A percentile compares a stretch with the other conserved stretches of the same genome.
Evolutionary conservation across 164 flowering plant genomes (phyloP).

Genomic region (Taxillus chinensis): DNA sequence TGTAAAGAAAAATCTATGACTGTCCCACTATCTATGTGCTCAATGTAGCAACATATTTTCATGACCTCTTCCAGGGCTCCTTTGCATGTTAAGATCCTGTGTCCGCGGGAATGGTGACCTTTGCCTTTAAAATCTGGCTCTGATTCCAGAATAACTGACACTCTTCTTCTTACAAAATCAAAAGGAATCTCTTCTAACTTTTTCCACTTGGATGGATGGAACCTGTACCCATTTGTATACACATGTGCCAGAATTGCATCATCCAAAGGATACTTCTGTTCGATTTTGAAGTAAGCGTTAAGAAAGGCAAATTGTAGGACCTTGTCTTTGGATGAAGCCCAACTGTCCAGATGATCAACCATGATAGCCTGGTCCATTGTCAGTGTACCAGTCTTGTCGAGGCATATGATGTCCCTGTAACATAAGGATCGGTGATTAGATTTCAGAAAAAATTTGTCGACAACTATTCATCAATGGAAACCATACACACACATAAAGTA

Average conservation of each 20-base stretch:
- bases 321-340: slow-evolving; percentile 43
- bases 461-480: not conserved
- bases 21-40: slow-evolving; percentile 29
- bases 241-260: slow-evolving; percentile 66
- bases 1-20: slow-evolving; percentile 23
- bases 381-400: slow-evolving; percentile 77
- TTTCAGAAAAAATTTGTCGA: not conserved
- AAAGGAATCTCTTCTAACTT: slow-evolving; percentile 72
- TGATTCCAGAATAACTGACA: slow-evolving; percentile 49
- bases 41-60: slow-evolving; percentile 37
- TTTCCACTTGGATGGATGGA: slow-evolving; percentile 58
- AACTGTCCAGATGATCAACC: slow-evolving; percentile 52
- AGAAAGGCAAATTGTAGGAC: slow-evolving; percentile 60
- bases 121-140: slow-evolving; percentile 12
- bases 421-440: not conserved
- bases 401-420: slow-evolving; percentile 66
- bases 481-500: too few relatives aligned
- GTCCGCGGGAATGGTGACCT: not conserved
- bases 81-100: slow-evolving; percentile 41
- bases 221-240: slow-evolving; percentile 57
- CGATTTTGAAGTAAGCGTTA: slow-evolving; percentile 66
- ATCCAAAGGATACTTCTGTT: slow-evolving; percentile 62
- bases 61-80: slow-evolving; percentile 74
- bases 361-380: slow-evolving; percentile 54
- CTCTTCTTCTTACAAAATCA: slow-evolving; percentile 53